Base-by-base conservation (phyloP, 164 flowering plant genomes). In the Vitis amurensis region DNA sequence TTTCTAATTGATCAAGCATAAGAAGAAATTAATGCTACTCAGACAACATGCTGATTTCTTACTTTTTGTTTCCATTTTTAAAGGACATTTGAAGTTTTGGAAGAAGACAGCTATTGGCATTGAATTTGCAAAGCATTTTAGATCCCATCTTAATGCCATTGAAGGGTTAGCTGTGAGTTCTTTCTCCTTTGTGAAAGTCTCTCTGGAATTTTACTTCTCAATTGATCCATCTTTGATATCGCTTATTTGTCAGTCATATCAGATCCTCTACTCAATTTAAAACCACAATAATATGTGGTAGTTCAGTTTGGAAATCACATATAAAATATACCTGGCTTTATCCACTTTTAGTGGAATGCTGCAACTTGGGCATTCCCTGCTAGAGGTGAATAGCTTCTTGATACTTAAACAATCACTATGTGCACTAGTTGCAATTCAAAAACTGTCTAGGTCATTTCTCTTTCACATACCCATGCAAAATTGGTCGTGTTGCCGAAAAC, bases 51-150 rank as follows among this genome's bases (percentile, higher is more conserved):
- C 19, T 6, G 44, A 37, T 66, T 23, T 37, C 14, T 52, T 69
- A 48, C 44, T 58, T 14, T 68, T 58, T 50, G n/a, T 16, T 51
- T 51, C 58, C 27, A 1, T 15, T 48, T 70, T 66, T 61, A n/a
- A 50, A 95, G 99, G 99, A 66, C 99, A 95, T 74, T 77, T 95
- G 81, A 95, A 95, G 76, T 95, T 95, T 78, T 95, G 99, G 99
- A 95, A 93, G 92, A 95, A 95, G 75, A 95, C 87, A 76, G 61
- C 92, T 48, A 10, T 77, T 57, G 99, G 97, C 44, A 88, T 95
- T 70, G 99, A 95, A 83, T 95, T 95, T 79, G 99, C 99, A 51
- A 95, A 95, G 76, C 98, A 95, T 84, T 95, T 93, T 79, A 85
- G 97, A 76, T 90, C 99, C 50, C 99, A 95, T 76, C 87, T 93